Conservation (phyloP, 169 alveolate species). For the Perkinsus olseni region DNA sequence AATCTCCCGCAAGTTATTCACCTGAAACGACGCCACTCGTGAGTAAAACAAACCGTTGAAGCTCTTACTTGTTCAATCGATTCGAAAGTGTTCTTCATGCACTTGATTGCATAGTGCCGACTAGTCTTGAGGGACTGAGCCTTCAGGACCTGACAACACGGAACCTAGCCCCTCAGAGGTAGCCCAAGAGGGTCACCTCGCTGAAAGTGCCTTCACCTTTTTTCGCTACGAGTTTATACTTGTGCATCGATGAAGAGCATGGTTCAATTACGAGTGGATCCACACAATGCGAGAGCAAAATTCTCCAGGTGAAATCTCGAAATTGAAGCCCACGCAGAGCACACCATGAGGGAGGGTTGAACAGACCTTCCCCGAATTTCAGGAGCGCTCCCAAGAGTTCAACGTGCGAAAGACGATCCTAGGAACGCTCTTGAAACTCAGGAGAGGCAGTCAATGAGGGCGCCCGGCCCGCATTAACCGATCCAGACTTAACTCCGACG, state of each 20-base stretch:
- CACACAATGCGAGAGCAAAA: too few relatives aligned
- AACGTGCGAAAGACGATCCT: too few relatives aligned
- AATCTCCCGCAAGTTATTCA: constrained; percentile 67
- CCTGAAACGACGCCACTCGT: constrained; percentile 12
- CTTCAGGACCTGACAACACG: neutral
- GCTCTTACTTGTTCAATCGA: constrained; percentile 47
- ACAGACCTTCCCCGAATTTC: too few relatives aligned
- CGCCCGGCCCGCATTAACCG: too few relatives aligned
- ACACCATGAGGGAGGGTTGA: too few relatives aligned
- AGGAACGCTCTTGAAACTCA: too few relatives aligned
- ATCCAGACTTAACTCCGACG: too few relatives aligned
- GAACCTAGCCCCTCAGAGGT: neutral
- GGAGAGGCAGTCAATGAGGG: too few relatives aligned
- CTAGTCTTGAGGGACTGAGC: constrained; percentile 70
- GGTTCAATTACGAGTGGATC: too few relatives aligned
- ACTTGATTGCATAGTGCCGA: constrained; percentile 74
- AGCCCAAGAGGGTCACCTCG: constrained; percentile 50
- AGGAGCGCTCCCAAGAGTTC: too few relatives aligned
- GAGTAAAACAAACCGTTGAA: neutral
- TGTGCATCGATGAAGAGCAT: constrained; percentile 23
- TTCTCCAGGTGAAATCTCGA: too few relatives aligned
- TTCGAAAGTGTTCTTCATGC: constrained; percentile 69
- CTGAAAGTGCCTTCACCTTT: constrained; percentile 84
- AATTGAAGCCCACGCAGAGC: too few relatives aligned
- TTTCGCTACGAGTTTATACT: constrained; percentile 66